Percentiles rank a stretch among this genome's conserved stretches.
Evolutionary conservation across 163 green algal genomes (phyloP).

Genomic region (Prototheca wickerhamii): DNA sequence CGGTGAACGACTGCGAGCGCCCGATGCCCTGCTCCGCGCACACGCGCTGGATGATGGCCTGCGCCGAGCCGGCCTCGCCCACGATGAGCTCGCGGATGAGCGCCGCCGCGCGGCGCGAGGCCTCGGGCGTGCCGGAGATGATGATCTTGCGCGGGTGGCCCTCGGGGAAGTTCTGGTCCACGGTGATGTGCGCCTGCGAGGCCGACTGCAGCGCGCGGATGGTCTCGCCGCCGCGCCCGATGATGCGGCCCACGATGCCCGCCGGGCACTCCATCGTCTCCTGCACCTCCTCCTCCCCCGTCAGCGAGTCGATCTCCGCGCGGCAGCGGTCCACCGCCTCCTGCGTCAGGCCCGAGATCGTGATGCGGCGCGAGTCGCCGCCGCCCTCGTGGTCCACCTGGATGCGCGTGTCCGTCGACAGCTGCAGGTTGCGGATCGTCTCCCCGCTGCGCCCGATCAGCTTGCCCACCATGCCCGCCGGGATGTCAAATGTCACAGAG

Average conservation of each 20-base stretch:
- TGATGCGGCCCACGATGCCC: slow-evolving; percentile 86
- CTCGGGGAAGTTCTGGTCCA: slow-evolving; percentile 76
- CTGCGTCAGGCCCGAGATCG: slow-evolving; percentile 47
- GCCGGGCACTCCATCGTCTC: slow-evolving; percentile 64
- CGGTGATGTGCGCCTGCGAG: slow-evolving; percentile 44
- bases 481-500: slow-evolving; percentile 44
- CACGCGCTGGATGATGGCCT: slow-evolving; percentile 80
- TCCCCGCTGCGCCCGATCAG: slow-evolving; percentile 87
- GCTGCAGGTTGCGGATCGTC: slow-evolving; percentile 86
- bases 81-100: slow-evolving; percentile 78
- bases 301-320: slow-evolving; percentile 11
- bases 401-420: slow-evolving; percentile 63
- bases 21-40: slow-evolving; percentile 53
- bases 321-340: slow-evolving; percentile 11
- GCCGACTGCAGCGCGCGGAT: slow-evolving; percentile 89
- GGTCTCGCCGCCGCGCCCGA: slow-evolving; percentile 90
- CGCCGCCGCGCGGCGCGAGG: slow-evolving; percentile 53
- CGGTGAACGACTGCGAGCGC: slow-evolving; percentile 51
- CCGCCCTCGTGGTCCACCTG: slow-evolving; percentile 77
- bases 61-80: slow-evolving; percentile 61
- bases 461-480: slow-evolving; percentile 64
- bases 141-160: slow-evolving; percentile 59
- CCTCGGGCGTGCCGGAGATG: slow-evolving; percentile 57
- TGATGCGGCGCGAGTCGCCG: slow-evolving; percentile 63
- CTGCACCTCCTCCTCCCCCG: slow-evolving; percentile 36